Evolutionary conservation across 1,284 basidiomycete species (phyloP).

Genomic region (Hymenochaete sp.): DNA sequence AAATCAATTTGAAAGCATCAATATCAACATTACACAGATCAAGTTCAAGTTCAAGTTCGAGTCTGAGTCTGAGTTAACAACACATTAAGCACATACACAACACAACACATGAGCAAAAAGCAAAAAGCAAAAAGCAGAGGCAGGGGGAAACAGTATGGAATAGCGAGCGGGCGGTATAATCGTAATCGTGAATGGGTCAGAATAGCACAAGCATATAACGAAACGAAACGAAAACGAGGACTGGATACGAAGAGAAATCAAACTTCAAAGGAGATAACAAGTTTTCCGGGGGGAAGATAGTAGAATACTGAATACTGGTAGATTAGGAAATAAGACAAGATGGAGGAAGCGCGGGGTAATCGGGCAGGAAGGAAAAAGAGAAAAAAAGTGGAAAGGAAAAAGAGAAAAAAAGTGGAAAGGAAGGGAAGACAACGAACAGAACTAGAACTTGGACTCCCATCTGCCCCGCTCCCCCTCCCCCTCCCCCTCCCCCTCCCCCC

Average conservation of each 20-base stretch:
- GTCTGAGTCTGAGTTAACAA: no score
- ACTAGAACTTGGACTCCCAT: constrained; percentile 6
- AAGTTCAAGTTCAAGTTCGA: no score
- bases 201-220: background rate
- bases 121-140: background rate
- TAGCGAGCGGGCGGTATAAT: background rate
- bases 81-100: no score
- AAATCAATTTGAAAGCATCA: no score
- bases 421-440: constrained; percentile 7
- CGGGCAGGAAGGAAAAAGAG: background rate
- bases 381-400: background rate
- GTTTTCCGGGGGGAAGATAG: constrained; percentile 2
- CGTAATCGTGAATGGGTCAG: background rate
- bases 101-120: background rate
- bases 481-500: no score
- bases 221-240: background rate
- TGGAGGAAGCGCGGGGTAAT: background rate
- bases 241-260: no score
- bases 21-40: no score
- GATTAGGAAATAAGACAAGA: background rate
- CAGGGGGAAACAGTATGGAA: background rate
- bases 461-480: background rate
- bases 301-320: constrained; percentile 1
- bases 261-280: no score
- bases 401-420: constrained; percentile 6